phyloP scores from a whole-genome alignment of 371 early-diverging fungal species.

The Lichtheimia hyalospora region DNA sequence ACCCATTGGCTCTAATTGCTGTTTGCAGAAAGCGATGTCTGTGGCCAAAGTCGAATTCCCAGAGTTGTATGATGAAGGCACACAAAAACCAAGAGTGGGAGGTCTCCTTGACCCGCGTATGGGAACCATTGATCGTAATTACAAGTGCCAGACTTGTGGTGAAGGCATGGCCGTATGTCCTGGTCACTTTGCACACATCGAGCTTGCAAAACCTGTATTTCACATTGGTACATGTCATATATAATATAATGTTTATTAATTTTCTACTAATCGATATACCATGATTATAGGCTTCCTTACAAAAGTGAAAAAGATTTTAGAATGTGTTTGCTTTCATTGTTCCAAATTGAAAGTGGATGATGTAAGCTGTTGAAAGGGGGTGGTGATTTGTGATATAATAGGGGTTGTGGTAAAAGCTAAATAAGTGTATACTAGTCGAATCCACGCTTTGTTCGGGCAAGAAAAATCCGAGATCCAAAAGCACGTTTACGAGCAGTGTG shows the following conservation, averaged over 20 bases:
- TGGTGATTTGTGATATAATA: too few relatives aligned
- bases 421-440: conserved; percentile 51
- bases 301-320: conserved; percentile 97
- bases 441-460: conserved; percentile 72
- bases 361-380: conserved; percentile 33
- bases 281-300: conserved; percentile 65
- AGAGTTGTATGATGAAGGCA: conserved; percentile 95
- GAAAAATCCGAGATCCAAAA: conserved; percentile 74
- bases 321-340: conserved; percentile 98
- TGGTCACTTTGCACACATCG: conserved; percentile 99
- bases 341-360: conserved; percentile 94
- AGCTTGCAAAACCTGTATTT: conserved; percentile 97
- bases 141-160: conserved; percentile 98
- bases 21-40: conserved; percentile 89
- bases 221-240: conserved; percentile 69
- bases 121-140: conserved; percentile 99
- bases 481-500: conserved; percentile 87
- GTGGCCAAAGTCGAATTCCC: conserved; percentile 95
- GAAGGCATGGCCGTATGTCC: conserved; percentile 97
- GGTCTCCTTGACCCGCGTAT: conserved; percentile 98
- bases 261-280: conserved; percentile 5
- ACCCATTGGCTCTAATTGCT: conserved; percentile 13
- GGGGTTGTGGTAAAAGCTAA: neutral
- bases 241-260: neutral
- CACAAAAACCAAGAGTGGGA: conserved; percentile 76